Base-by-base conservation (phyloP, 768 basidiomycete genomes). In the Neoboletus subvelutipes region DNA sequence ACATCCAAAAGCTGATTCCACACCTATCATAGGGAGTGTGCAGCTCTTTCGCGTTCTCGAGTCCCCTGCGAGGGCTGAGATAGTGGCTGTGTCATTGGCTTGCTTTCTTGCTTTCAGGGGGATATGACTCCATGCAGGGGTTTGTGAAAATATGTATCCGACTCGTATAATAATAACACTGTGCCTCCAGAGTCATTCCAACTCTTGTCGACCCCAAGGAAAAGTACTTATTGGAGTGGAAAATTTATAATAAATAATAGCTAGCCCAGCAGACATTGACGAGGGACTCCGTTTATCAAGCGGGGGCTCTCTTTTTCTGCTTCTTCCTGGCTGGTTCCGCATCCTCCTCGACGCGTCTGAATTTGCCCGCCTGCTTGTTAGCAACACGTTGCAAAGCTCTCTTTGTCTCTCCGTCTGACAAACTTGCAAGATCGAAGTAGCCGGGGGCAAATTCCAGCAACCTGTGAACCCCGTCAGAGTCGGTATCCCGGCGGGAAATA, bases 351-450 rank as follows among this genome's bases (percentile, higher is more conserved):
- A 46, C 29, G 17, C 56, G 58, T 34, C 59, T 34, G 52, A 57
- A 59, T 64, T 81, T 83, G n/a, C n/a, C n/a, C n/a, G n/a, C n/a
- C n/a, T n/a, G 2, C 76, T 90, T 91, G 59, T 78, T 77, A 37
- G 76, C 60, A 9, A 83, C 74, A 9, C 83, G 76, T 63, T 81
- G 75, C 22, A 93, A 67, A 1, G 84, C 82, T 9, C 81, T 76
- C 73, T 89, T 92, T 33, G 85, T 83, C 67, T 89, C 87, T 5
- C 88, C 85, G 31, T 87, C 83, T 1, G 82, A 74, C 77, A 94
- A 90, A 1, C 73, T 67, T 10, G 66, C 28, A 7, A 86, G 60
- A 66, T 95, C 90, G 70, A 86, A 96, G 72, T 94, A 95, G 34
- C 69, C 69, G 0, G 77, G 64, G 0, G 86, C 83, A 60, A 73